Conservation (phyloP, 345 rosid species). For the Eucalyptus polybractea region DNA sequence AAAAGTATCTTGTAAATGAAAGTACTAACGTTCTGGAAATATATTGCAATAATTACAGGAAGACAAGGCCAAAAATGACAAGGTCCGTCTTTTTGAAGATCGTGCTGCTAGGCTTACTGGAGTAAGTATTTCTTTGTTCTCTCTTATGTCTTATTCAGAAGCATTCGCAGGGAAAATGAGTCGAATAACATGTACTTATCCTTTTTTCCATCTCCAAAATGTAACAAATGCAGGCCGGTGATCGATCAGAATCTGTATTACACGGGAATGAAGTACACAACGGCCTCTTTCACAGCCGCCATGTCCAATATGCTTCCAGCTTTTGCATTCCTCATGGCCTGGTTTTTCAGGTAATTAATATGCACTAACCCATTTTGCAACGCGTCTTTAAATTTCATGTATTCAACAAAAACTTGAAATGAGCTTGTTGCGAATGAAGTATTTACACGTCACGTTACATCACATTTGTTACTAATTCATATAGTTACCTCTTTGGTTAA, state of each 20-base stretch:
- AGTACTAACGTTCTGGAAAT: background rate
- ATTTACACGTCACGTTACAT: background rate
- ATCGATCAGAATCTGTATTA: slow-evolving; percentile 59
- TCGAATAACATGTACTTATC: background rate
- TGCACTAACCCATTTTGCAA: background rate
- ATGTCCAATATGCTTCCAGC: slow-evolving; percentile 82
- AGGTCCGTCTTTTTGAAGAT: slow-evolving; percentile 48
- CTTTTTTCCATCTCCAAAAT: background rate
- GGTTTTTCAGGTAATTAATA: slow-evolving; percentile 46
- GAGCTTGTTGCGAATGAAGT: background rate
- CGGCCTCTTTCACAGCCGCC: slow-evolving; percentile 75
- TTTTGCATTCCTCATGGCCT: slow-evolving; percentile 78
- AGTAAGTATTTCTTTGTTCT: slow-evolving; percentile 23
- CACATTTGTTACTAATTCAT: background rate
- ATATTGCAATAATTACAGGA: slow-evolving; percentile 22
- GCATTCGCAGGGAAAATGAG: background rate
- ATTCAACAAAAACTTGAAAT: background rate
- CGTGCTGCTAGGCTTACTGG: slow-evolving; percentile 49
- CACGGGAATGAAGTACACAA: slow-evolving; percentile 78
- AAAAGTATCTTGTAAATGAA: background rate
- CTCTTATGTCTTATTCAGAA: background rate
- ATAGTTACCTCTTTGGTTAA: background rate
- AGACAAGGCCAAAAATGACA: slow-evolving; percentile 76
- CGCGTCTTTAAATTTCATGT: background rate
- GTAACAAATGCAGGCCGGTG: slow-evolving; percentile 24